Base-by-base conservation (phyloP, 1,284 basidiomycete genomes). In the Amylostereum chailletii region DNA sequence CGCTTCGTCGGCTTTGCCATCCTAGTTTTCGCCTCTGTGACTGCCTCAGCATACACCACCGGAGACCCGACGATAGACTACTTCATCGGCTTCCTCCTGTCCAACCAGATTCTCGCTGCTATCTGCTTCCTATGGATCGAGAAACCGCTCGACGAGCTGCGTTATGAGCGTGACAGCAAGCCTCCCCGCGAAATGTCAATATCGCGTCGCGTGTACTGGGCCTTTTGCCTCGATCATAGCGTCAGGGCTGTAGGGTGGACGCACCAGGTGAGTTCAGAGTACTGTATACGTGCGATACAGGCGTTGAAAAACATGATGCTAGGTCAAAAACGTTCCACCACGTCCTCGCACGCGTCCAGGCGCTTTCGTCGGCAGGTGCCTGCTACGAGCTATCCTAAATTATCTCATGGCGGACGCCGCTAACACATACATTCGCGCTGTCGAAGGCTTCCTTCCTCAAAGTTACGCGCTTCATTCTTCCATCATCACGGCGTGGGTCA, bases 211-310 rank as follows among this genome's bases (percentile, higher is more conserved):
- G 9, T 54, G 26, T 52, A 51, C 32, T 58, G 54, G 55, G n/a
- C 53, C 5, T 37, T 46, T 26, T 50, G 53, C 46, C 31, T 57
- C 5, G 42, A 51, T 29, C 47, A 47, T 37, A 49, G 47, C 9
- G 47, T 50, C 3, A 52, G 58, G 31, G 58, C 58, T 3, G 48
- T 58, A 32, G 52, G 59, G 11, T 59, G 55, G 58, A 57, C 52
- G 49, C 55, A 57, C 48, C 48, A 53, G 50, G 58, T 59, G 38
- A 34, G 3, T 34, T 19, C 19, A 19, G 19, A 19, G 19, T 19
- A 19, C 19, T 19, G 19, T 19, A 19, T 19, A 19, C 19, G 19
- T 19, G 19, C 19, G 19, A 19, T 19, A 19, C 19, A 19, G 19
- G 19, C 19, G 19, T 19, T 19, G 19, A 19, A 19, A 19, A 19